Evolutionary conservation across 2,329 filamentous ascomycete species (phyloP).

Genomic region (Fusarium luffae): DNA sequence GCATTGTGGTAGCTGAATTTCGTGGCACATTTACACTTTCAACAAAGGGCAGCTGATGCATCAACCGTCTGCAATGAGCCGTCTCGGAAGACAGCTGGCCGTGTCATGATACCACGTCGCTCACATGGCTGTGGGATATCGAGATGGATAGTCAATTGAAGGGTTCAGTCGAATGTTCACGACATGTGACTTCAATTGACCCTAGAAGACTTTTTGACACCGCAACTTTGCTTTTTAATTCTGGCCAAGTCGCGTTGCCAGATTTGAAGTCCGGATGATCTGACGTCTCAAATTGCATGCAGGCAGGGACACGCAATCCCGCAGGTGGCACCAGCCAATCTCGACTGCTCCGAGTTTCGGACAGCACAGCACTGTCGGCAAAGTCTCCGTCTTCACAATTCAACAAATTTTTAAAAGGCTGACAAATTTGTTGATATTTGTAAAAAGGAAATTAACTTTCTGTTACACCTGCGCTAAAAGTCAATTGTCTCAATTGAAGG

Average conservation of each 20-base stretch:
- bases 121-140: background rate
- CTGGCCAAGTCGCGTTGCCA: background rate
- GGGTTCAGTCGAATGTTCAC: background rate
- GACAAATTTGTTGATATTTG: background rate
- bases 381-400: background rate
- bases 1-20: too few species aligned
- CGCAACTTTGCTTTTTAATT: slow-evolving; percentile 6
- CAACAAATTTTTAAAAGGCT: background rate
- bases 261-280: background rate
- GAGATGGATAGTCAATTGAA: rapidly evolving
- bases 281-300: background rate
- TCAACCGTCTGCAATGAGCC: background rate
- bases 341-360: background rate
- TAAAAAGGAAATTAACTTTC: background rate
- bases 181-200: background rate
- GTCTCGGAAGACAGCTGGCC: background rate
- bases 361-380: background rate
- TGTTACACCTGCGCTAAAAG: background rate
- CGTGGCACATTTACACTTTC: too few species aligned
- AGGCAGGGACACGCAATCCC: background rate
- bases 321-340: background rate
- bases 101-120: background rate
- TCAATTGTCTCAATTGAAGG: background rate
- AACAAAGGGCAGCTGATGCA: too few species aligned
- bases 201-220: background rate